A percentile compares a stretch with the other conserved stretches of the same genome.
Evolutionary conservation across 768 basidiomycete genomes (phyloP).

Genomic region (Lyophyllum semitale): DNA sequence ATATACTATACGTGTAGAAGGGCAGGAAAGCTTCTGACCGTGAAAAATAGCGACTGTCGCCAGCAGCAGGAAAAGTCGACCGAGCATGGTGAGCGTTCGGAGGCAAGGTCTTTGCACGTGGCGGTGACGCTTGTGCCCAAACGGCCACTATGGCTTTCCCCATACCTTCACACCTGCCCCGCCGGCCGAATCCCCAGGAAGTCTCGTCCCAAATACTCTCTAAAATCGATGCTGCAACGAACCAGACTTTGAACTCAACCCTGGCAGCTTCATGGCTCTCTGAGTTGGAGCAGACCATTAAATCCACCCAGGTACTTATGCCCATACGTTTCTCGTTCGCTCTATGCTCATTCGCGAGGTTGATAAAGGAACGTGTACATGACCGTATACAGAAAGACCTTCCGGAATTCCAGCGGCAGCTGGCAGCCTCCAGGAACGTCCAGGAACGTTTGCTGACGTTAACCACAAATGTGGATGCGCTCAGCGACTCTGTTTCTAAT

Average conservation of each 20-base stretch:
- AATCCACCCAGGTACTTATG: slow-evolving; percentile 63
- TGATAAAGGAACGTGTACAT: slow-evolving; percentile 62
- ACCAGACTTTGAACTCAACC: slow-evolving; percentile 56
- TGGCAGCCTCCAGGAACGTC: slow-evolving; percentile 62
- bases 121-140: slow-evolving; percentile 14
- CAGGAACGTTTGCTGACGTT: slow-evolving; percentile 59
- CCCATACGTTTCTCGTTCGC: slow-evolving; percentile 1
- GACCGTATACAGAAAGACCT: slow-evolving; percentile 70
- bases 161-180: slow-evolving; percentile 72
- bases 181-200: slow-evolving; percentile 59
- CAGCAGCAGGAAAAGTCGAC: slow-evolving; percentile 45
- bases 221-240: slow-evolving; percentile 65
- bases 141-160: slow-evolving; percentile 66
- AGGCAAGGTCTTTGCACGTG: slow-evolving; percentile 18
- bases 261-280: slow-evolving; percentile 69
- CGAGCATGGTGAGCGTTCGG: slow-evolving; percentile 39
- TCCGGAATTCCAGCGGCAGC: slow-evolving; percentile 63
- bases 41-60: slow-evolving; percentile 55
- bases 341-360: slow-evolving; percentile 12
- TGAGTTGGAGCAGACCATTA: slow-evolving; percentile 74
- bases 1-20: slow-evolving; percentile 1
- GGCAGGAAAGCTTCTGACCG: slow-evolving; percentile 36
- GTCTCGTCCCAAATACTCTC: slow-evolving; percentile 72
- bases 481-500: slow-evolving; percentile 54
- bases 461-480: slow-evolving; percentile 49